A percentile compares a stretch with the other conserved stretches of the same genome.
These are phyloP conservation scores for Choiromyces venosus DNA, from an alignment of 495 filamentous ascomycete species.

Conservation along the genomic window DNA sequence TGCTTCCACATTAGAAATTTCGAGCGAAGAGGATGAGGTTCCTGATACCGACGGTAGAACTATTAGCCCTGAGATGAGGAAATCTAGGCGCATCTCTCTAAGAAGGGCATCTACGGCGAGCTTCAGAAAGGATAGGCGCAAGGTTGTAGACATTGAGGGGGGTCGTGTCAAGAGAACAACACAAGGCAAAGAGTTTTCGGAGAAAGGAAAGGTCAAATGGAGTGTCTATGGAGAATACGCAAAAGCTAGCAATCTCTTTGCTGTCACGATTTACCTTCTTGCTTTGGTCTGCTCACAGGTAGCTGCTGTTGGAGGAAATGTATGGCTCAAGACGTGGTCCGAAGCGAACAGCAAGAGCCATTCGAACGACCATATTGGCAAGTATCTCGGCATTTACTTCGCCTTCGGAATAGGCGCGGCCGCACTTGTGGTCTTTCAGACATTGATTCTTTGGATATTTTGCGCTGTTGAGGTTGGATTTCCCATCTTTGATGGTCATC, in stretches of 20 bases:
- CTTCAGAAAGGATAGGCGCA: constrained; percentile 78
- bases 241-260: constrained; percentile 81
- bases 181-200: constrained; percentile 76
- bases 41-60: constrained; percentile 39
- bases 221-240: constrained; percentile 82
- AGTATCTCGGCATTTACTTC: constrained; percentile 91
- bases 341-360: constrained; percentile 65
- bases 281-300: constrained; percentile 74
- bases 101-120: constrained; percentile 87
- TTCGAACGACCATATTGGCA: constrained; percentile 68
- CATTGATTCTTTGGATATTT: constrained; percentile 96
- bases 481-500: constrained; percentile 5
- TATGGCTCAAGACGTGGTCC: constrained; percentile 93
- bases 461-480: constrained; percentile 85
- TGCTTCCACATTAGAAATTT: constrained; percentile 44
- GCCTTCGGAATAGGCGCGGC: constrained; percentile 88
- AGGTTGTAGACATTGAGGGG: constrained; percentile 76
- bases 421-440: constrained; percentile 79
- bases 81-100: constrained; percentile 67
- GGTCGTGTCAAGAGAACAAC: constrained; percentile 60
- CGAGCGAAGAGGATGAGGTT: constrained; percentile 49
- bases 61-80: constrained; percentile 38
- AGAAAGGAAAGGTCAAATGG: constrained; percentile 98
- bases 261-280: constrained; percentile 74
- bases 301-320: constrained; percentile 69